Conservation (phyloP, 805 yeast species). For the Suhomyces xylopsoci region DNA sequence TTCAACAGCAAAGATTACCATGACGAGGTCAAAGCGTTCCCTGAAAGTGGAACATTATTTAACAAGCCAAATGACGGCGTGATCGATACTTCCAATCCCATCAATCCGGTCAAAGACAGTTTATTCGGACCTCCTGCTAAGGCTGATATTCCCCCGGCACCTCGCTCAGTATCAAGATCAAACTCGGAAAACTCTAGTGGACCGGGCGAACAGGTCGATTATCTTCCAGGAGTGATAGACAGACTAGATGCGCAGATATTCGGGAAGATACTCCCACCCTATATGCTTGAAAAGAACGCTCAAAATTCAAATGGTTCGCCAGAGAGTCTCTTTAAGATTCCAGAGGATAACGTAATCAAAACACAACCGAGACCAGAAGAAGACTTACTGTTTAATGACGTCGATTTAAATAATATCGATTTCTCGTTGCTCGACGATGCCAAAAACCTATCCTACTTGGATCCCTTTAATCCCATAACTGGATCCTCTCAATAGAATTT, state of each 20-base stretch:
- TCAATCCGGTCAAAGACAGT: neutral
- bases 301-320: neutral
- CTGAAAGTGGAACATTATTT: neutral
- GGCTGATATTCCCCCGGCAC: neutral
- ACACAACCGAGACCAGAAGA: neutral
- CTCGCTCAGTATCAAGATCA: neutral
- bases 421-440: constrained; percentile 16
- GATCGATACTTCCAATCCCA: neutral
- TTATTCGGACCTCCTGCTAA: neutral
- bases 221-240: constrained; percentile 82
- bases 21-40: neutral
- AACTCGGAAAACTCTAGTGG: neutral
- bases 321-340: neutral
- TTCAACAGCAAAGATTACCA: neutral
- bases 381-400: constrained; percentile 4
- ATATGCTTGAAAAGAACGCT: constrained; percentile 52
- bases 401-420: constrained; percentile 19
- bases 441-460: constrained; percentile 22
- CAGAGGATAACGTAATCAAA: neutral
- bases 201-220: constrained; percentile 26
- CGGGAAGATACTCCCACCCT: constrained; percentile 81
- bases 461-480: constrained; percentile 18
- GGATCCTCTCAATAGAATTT: neutral
- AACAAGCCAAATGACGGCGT: neutral
- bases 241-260: constrained; percentile 80